phyloP scores from a whole-genome alignment of 2,329 filamentous ascomycete genomes.

The Beauveria scarabaeidicola region DNA sequence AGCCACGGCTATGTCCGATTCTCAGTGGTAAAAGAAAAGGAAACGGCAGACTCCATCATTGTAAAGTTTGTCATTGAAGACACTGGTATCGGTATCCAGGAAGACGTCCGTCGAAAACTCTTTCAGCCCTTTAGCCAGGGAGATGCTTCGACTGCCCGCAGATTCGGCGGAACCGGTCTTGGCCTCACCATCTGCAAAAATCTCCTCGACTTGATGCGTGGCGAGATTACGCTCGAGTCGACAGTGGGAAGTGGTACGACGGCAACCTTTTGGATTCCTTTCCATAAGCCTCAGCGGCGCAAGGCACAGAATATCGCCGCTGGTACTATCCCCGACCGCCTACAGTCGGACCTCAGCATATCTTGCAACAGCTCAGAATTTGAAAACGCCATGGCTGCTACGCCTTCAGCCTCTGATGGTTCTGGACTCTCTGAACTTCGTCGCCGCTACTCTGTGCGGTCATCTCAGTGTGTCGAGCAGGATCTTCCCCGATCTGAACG shows the following conservation, averaged over 20 bases:
- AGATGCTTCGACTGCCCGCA: slow-evolving; percentile 67
- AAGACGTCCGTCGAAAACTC: slow-evolving; percentile 61
- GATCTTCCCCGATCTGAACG: slow-evolving; percentile 50
- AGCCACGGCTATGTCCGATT: slow-evolving; percentile 60
- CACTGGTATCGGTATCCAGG: slow-evolving; percentile 73
- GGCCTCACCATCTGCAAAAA: slow-evolving; percentile 78
- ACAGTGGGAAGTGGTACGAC: slow-evolving; percentile 59
- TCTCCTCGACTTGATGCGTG: slow-evolving; percentile 69
- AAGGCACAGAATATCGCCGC: slow-evolving; percentile 47
- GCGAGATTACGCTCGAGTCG: slow-evolving; percentile 63
- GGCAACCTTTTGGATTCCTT: slow-evolving; percentile 70
- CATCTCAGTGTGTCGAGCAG: slow-evolving; percentile 30
- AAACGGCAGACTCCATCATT: slow-evolving; percentile 55
- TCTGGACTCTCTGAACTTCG: slow-evolving; percentile 18
- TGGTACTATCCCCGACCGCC: slow-evolving; percentile 56
- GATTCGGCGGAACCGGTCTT: slow-evolving; percentile 72
- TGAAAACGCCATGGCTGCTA: slow-evolving; percentile 34
- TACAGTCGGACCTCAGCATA: slow-evolving; percentile 55
- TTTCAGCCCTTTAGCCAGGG: slow-evolving; percentile 80
- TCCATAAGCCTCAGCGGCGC: slow-evolving; percentile 55
- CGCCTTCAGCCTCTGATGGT: slow-evolving; percentile 26
- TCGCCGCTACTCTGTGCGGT: slow-evolving; percentile 26
- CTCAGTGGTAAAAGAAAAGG: slow-evolving; percentile 52
- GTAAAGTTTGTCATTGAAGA: slow-evolving; percentile 68
- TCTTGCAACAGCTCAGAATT: slow-evolving; percentile 61